Evolutionary conservation across 495 filamentous ascomycete genomes (phyloP), one percentile per base, ranked within the genome.

Genomic region (Patellaria atrata): DNA sequence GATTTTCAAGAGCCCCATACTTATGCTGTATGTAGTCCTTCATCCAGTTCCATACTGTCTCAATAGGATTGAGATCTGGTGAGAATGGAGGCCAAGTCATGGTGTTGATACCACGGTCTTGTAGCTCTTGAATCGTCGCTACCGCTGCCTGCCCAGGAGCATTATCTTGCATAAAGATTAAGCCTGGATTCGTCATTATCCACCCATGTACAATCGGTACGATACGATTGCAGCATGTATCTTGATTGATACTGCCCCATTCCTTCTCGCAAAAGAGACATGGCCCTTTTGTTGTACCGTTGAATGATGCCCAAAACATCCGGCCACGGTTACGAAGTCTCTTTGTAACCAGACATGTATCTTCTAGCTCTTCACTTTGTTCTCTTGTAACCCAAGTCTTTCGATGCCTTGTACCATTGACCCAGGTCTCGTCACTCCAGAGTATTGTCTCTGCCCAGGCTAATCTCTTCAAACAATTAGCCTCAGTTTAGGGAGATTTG

Each of bases 221-320:
- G 10, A 35, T 41, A 13, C 36, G 18, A 5, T 24, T 24, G 23
- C 29, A 34, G 24, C 41, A 44, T n/a, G 20, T 32, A 12, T 26
- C 20, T 12, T 35, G 15, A 19, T 41, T 38, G 24, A 47, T 40
- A n/a, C 29, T 29, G 1, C 35, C 27, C 44, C 28, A 47, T 19
- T 47, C 37, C 39, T 48, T 54, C 40, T 50, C 46, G 42, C 25
- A 51, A 39, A 50, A 51, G 15, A 51, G 22, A 26, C 25, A 20
- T 3, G 40, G 46, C 1, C 44, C 43, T 37, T 52, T 40, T 29
- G 8, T 26, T 11, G 24, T 20, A 16, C 37, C 34, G 12, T 20
- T 22, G 24, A 55, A 47, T 27, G 36, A 45, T 17, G 33, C 52
- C 43, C 27, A 52, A 45, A 55, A 52, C 30, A 52, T 52, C 43